phyloP scores from a whole-genome alignment of 345 rosid species.

The Eucalyptus urophylla region DNA sequence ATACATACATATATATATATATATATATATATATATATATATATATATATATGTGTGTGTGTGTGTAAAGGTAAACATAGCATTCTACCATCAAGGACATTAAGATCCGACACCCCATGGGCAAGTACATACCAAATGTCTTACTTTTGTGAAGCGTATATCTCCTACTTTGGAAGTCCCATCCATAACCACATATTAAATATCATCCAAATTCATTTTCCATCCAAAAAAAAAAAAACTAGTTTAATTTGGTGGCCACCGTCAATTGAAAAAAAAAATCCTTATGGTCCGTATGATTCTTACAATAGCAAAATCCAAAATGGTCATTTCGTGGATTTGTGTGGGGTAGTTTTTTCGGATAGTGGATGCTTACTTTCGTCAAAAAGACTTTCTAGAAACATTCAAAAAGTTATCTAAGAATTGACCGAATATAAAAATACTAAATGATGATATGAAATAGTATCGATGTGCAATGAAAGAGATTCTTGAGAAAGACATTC shows the following conservation, averaged over 20 bases:
- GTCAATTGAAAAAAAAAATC: background rate
- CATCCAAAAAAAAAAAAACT: background rate
- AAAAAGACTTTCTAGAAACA: background rate
- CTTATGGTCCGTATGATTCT: background rate
- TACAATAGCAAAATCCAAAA: background rate
- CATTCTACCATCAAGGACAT: background rate
- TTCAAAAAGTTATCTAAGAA: background rate
- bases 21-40: too few species aligned
- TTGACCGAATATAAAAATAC: background rate
- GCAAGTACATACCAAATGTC: background rate
- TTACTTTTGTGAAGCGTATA: background rate
- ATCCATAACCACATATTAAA: background rate
- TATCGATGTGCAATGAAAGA: background rate
- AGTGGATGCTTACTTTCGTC: background rate
- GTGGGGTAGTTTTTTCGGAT: background rate
- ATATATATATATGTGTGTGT: too few species aligned
- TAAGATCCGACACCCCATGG: background rate
- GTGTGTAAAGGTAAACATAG: background rate
- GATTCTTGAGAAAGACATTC: background rate
- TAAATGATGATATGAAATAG: background rate
- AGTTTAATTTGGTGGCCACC: background rate
- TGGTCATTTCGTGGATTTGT: background rate
- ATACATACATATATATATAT: too few species aligned
- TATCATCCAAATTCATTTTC: background rate
- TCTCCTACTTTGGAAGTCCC: background rate